Percentiles rank a stretch among this genome's conserved stretches.
phyloP scores from a whole-genome alignment of 306 rosid species.

The Cucumis melo region DNA sequence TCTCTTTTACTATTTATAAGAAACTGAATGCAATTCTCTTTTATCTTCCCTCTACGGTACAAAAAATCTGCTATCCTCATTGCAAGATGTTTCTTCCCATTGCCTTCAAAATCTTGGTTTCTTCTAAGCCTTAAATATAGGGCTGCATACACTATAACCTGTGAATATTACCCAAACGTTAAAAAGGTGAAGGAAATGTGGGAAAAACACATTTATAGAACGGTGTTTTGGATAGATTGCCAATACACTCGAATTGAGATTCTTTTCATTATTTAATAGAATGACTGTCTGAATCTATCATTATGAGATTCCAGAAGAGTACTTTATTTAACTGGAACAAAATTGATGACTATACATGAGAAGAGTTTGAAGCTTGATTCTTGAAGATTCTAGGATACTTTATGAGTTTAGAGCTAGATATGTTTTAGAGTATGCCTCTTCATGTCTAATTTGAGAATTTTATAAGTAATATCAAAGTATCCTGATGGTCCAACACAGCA shows the following conservation, averaged over 20 bases:
- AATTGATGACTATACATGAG: background rate
- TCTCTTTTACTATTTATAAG: constrained; percentile 41
- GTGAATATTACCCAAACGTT: constrained; percentile 8
- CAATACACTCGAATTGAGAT: background rate
- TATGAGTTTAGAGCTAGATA: background rate
- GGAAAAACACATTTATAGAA: background rate
- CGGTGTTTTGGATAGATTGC: too few species aligned
- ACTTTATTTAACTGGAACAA: background rate
- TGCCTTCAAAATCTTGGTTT: constrained; percentile 14
- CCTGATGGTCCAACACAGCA: background rate
- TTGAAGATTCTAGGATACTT: background rate
- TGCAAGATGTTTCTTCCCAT: constrained; percentile 36
- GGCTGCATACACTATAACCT: constrained; percentile 53
- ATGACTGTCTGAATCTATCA: background rate
- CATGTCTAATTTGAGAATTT: background rate
- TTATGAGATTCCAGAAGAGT: background rate
- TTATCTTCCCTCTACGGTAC: constrained; percentile 30
- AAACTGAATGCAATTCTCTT: constrained; percentile 37
- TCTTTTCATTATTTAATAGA: background rate
- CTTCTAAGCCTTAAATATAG: constrained; percentile 46
- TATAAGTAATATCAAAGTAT: background rate
- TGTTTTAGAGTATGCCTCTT: background rate
- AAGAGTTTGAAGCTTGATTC: background rate
- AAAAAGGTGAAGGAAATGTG: background rate
- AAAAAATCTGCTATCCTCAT: constrained; percentile 45